These are phyloP conservation scores for Leccinum obscurum DNA, from an alignment of 768 basidiomycete species.

Conservation along the genomic window DNA sequence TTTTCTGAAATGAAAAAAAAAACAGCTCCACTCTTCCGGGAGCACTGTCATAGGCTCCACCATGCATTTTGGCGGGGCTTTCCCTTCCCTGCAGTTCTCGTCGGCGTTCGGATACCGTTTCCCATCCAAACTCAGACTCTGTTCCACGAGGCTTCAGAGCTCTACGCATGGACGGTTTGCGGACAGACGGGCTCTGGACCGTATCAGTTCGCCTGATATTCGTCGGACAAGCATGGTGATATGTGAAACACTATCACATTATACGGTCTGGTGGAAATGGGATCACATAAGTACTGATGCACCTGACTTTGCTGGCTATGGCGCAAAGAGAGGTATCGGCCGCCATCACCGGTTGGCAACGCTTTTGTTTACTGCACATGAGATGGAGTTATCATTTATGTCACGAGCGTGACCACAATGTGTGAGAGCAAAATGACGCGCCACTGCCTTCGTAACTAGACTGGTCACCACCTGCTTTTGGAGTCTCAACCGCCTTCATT, in stretches of 20 bases:
- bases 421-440: background rate
- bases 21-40: background rate
- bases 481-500: too few species aligned
- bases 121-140: too few species aligned
- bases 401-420: background rate
- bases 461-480: too few species aligned
- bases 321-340: too few species aligned
- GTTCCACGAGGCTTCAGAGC: background rate
- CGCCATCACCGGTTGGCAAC: background rate
- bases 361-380: background rate
- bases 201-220: background rate
- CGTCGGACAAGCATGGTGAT: background rate
- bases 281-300: background rate
- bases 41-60: background rate
- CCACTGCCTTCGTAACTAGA: background rate
- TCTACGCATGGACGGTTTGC: background rate
- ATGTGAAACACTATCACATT: too few species aligned
- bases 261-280: background rate
- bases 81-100: background rate
- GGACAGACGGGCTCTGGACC: too few species aligned
- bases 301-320: too few species aligned
- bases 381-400: background rate
- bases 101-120: background rate
- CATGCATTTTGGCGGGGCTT: background rate
- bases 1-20: background rate